Conservation (phyloP, 495 filamentous ascomycete genomes). For the Xylaria telfairii region DNA sequence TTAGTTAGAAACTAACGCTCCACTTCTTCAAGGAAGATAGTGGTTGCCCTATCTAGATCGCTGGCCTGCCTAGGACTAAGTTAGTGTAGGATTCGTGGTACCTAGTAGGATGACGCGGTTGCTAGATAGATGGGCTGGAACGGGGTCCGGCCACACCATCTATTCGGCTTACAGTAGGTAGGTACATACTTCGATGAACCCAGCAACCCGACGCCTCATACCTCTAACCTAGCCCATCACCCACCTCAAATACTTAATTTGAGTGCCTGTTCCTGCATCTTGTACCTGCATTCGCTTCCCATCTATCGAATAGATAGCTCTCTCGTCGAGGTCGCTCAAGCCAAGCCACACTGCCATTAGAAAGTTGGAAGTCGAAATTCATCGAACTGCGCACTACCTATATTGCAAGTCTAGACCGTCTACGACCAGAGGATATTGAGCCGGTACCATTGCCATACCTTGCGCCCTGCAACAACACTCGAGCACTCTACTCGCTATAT, state of each 20-base stretch:
- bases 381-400: background rate
- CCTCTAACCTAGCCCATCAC: background rate
- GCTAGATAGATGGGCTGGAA: background rate
- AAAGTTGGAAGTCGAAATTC: background rate
- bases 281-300: background rate
- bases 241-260: background rate
- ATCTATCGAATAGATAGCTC: background rate
- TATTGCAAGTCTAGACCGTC: background rate
- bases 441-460: background rate
- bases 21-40: background rate
- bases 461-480: background rate
- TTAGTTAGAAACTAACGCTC: background rate
- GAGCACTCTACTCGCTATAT: background rate
- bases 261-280: background rate
- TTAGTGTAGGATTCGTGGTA: background rate
- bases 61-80: too few species aligned
- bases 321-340: background rate
- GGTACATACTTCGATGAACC: background rate
- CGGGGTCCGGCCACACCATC: constrained; percentile 31
- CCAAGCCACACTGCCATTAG: background rate
- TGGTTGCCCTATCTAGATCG: constrained; percentile 1
- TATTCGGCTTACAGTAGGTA: background rate
- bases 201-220: background rate
- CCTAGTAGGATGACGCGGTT: background rate
- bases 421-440: background rate